These are phyloP conservation scores for Scytalidium lignicola DNA, from an alignment of 2,329 filamentous ascomycete species.

Conservation along the genomic window DNA sequence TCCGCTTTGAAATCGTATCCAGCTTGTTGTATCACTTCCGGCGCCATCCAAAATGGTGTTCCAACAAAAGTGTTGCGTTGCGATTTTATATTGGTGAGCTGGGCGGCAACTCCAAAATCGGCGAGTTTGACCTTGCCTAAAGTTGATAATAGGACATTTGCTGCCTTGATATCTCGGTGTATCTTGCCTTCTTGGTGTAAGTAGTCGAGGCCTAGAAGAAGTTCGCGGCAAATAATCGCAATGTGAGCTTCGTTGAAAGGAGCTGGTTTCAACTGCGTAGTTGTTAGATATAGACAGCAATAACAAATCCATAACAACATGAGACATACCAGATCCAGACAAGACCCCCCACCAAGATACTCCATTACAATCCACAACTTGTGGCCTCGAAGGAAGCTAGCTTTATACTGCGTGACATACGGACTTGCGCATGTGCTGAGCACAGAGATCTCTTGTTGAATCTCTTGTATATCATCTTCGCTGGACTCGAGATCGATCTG, in stretches of 20 bases:
- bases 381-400: conserved; percentile 89
- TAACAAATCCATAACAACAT: not conserved
- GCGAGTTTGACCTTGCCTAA: conserved; percentile 89
- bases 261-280: conserved; percentile 73
- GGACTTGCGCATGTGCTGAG: conserved; percentile 91
- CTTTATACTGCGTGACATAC: conserved; percentile 93
- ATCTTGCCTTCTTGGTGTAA: conserved; percentile 93
- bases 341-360: conserved; percentile 90
- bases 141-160: conserved; percentile 90
- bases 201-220: conserved; percentile 87
- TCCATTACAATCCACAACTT: conserved; percentile 99
- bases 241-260: conserved; percentile 86
- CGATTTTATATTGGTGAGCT: conserved; percentile 95
- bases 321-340: conserved; percentile 73
- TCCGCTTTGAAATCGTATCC: conserved; percentile 84
- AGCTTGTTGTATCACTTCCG: conserved; percentile 87
- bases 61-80: conserved; percentile 97
- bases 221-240: conserved; percentile 87
- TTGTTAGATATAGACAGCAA: conserved; percentile 11
- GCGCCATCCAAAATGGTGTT: conserved; percentile 96
- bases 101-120: conserved; percentile 94
- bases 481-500: conserved; percentile 98
- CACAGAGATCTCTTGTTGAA: conserved; percentile 94
- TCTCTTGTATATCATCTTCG: conserved; percentile 97
- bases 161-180: conserved; percentile 93